phyloP scores from a whole-genome alignment of 345 rosid species.

The Linum lewisii region DNA sequence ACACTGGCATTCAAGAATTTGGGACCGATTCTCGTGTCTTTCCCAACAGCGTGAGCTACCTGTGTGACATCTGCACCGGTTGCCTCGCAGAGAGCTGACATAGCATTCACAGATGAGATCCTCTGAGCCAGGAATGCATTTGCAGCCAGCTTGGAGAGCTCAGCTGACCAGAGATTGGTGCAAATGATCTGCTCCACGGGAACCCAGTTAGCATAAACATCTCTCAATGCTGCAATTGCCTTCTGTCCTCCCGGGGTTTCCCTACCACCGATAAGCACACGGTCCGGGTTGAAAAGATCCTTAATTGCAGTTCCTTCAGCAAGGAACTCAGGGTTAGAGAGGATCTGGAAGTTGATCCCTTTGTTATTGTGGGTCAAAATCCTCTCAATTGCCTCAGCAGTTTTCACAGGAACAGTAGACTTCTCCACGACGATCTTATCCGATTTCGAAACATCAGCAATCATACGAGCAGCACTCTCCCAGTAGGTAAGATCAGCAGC shows the following conservation, averaged over 20 bases:
- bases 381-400: slow-evolving; percentile 19
- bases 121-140: slow-evolving; percentile 25
- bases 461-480: slow-evolving; percentile 22
- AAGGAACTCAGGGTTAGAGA: slow-evolving; percentile 19
- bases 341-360: slow-evolving; percentile 17
- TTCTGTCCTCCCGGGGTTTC: slow-evolving; percentile 14
- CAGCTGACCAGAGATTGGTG: slow-evolving; percentile 25
- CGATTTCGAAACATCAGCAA: slow-evolving; percentile 19
- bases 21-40: slow-evolving; percentile 16
- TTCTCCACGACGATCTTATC: slow-evolving; percentile 21
- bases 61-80: slow-evolving; percentile 15
- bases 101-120: slow-evolving; percentile 25
- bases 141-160: slow-evolving; percentile 22
- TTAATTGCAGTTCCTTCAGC: slow-evolving; percentile 19
- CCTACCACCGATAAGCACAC: slow-evolving; percentile 18
- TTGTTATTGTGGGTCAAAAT: slow-evolving; percentile 17
- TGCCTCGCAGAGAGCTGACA: slow-evolving; percentile 23
- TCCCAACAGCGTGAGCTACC: slow-evolving; percentile 18
- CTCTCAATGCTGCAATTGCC: slow-evolving; percentile 13
- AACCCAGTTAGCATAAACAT: slow-evolving; percentile 18
- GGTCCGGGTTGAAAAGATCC: slow-evolving; percentile 17
- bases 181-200: slow-evolving; percentile 14
- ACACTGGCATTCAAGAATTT: slow-evolving; percentile 18
- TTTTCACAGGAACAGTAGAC: slow-evolving; percentile 20
- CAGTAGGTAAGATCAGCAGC: slow-evolving; percentile 20